phyloP scores from a whole-genome alignment of 1,284 basidiomycete species.

The Rhodotorula sp. region DNA sequence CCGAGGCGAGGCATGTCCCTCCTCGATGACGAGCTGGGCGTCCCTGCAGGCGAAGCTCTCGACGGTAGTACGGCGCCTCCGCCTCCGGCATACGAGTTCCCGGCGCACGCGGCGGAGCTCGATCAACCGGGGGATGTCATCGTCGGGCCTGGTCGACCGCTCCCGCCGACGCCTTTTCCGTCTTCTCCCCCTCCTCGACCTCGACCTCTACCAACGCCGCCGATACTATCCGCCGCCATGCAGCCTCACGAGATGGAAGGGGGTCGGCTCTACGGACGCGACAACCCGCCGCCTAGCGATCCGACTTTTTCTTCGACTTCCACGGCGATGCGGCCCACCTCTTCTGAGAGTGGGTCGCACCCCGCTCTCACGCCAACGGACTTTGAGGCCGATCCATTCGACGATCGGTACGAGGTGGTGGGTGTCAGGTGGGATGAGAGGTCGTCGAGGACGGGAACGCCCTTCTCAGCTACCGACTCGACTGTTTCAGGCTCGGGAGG shows the following conservation, averaged over 20 bases:
- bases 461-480: background rate
- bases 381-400: background rate
- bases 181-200: background rate
- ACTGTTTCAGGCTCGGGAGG: background rate
- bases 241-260: too few species aligned
- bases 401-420: background rate
- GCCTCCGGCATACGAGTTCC: slow-evolving; percentile 27
- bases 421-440: background rate
- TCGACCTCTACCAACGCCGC: background rate
- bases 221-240: background rate
- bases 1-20: background rate
- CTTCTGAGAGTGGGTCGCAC: background rate
- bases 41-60: background rate
- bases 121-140: slow-evolving; percentile 17
- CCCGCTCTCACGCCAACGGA: background rate
- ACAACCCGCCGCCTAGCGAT: background rate
- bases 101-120: slow-evolving; percentile 8
- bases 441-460: background rate
- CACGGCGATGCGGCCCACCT: too few species aligned
- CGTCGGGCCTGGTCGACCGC: slow-evolving; percentile 21
- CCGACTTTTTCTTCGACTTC: background rate
- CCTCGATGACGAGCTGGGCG: background rate
- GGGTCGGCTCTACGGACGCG: too few species aligned
- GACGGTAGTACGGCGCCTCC: slow-evolving; percentile 9
- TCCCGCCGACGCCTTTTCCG: background rate